A percentile compares a stretch with the other conserved stretches of the same genome.
Conservation (phyloP, 202 grass and related monocot genomes). For the Musa balbisiana region DNA sequence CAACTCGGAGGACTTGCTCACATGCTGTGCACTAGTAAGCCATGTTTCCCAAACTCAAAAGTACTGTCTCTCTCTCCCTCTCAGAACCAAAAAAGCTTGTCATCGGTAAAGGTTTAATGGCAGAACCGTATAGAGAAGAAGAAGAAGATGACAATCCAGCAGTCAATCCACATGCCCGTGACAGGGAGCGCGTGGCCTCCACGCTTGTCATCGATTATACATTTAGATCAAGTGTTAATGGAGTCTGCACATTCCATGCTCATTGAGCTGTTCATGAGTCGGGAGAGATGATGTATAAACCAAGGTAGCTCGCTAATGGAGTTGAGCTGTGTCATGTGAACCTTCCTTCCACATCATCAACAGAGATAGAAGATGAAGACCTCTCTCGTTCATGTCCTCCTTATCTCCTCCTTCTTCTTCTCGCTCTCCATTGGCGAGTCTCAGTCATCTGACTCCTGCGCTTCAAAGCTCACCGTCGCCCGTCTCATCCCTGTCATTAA, state of each 20-base stretch:
- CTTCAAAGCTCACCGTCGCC: slow-evolving; percentile 25
- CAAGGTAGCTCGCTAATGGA: too few relatives aligned
- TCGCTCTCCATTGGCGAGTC: slow-evolving; percentile 23
- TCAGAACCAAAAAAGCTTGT: too few relatives aligned
- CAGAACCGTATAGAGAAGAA: too few relatives aligned
- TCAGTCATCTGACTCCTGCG: slow-evolving; percentile 39
- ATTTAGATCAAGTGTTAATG: background rate
- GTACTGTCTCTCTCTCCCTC: too few relatives aligned
- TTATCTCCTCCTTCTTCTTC: slow-evolving; percentile 1
- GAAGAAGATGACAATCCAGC: background rate
- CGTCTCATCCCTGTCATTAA: slow-evolving; percentile 46
- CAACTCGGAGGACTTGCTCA: too few relatives aligned
- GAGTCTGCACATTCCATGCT: background rate
- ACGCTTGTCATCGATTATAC: background rate
- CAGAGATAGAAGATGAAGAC: background rate
- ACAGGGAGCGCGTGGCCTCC: background rate
- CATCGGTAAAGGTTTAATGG: too few relatives aligned
- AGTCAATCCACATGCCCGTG: background rate
- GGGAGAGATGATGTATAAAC: too few relatives aligned
- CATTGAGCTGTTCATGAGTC: too few relatives aligned
- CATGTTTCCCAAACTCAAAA: too few relatives aligned
- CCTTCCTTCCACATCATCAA: background rate
- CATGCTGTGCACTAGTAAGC: too few relatives aligned
- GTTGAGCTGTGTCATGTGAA: background rate
- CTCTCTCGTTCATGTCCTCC: background rate